These are phyloP conservation scores for Penicilliopsis zonata DNA, from an alignment of 495 filamentous ascomycete genomes.

Conservation along the genomic window DNA sequence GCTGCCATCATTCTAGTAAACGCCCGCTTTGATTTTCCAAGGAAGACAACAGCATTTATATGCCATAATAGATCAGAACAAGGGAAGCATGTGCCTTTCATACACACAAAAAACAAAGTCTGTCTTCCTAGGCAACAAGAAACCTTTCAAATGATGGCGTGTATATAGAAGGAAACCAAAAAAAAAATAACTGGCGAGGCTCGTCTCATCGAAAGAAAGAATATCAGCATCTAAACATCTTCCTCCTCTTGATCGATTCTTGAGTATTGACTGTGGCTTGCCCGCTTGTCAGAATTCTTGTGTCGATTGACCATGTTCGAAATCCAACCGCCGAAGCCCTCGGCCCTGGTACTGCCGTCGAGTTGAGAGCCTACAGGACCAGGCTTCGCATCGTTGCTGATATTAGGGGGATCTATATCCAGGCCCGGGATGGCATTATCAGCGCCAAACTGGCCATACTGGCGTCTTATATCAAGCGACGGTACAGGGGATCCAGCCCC, in stretches of 20 bases:
- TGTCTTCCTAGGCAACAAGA: no score
- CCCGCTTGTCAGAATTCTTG: conserved; percentile 31
- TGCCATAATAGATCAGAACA: no score
- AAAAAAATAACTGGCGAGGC: no score
- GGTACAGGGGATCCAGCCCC: conserved; percentile 62
- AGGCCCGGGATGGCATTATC: conserved; percentile 59
- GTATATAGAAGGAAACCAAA: no score
- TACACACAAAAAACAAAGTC: no score
- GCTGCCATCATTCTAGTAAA: no score
- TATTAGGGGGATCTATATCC: conserved; percentile 57
- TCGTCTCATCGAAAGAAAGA: no score
- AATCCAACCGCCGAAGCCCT: conserved; percentile 60
- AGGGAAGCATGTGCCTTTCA: no score
- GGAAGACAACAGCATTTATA: no score
- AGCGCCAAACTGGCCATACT: conserved; percentile 34
- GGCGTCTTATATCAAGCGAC: conserved; percentile 58
- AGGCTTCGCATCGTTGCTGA: conserved; percentile 31
- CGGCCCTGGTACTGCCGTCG: conserved; percentile 22
- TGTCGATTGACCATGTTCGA: conserved; percentile 47
- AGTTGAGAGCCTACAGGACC: conserved; percentile 17
- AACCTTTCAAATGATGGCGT: no score
- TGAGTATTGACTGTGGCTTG: conserved; percentile 45
- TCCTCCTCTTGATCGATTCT: conserved; percentile 54
- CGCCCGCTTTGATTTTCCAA: no score
- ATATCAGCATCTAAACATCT: no score